Base-by-base conservation (phyloP, 148 eudicot genomes). In the Vaccinium corymbosum region DNA sequence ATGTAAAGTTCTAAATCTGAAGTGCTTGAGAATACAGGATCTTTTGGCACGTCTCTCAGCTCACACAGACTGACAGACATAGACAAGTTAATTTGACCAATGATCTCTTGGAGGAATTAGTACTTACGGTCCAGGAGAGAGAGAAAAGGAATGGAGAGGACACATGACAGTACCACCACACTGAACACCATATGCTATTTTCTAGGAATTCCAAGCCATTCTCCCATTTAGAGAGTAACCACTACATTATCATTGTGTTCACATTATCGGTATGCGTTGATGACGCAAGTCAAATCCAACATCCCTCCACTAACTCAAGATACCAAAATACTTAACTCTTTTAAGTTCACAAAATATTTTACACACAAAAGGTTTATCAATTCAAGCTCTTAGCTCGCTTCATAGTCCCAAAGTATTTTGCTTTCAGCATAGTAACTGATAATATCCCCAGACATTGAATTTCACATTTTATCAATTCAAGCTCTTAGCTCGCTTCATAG, bases 401-500 rank as follows among this genome's bases (percentile, higher is more conserved):
- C 29, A 29, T 29, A 29, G 29, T 29, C 29, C 1, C 29, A 29
- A 29, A 29, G 29, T 29, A 29, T 29, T 29, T 29, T 29, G 29
- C 29, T 29, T 29, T 29, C 29, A 29, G 29, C 29, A 29, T 29
- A 29, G 29, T 29, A 29, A 29, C 29, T 29, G 29, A 29, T 29
- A 29, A 29, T 29, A 29, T 29, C 29, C 29, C 29, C 29, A 29
- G 29, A 29, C 29, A 29, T 29, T 29, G 29, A 29, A 29, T 29
- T 29, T 29, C 29, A 29, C 29, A 29, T 35, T 35, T 35, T 1
- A 35, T 35, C 51, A 9, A 42, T 46, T 42, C 78, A 38, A 38
- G 53, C 78, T 75, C n/a, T 2, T 75, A 17, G 42, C 78, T 73
- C 77, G 9, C 77, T 20, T 75, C 53, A 75, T 49, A 76, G 56